Evolutionary conservation across 148 eudicot genomes (phyloP).

Genomic region (Amaranthus cruentus): DNA sequence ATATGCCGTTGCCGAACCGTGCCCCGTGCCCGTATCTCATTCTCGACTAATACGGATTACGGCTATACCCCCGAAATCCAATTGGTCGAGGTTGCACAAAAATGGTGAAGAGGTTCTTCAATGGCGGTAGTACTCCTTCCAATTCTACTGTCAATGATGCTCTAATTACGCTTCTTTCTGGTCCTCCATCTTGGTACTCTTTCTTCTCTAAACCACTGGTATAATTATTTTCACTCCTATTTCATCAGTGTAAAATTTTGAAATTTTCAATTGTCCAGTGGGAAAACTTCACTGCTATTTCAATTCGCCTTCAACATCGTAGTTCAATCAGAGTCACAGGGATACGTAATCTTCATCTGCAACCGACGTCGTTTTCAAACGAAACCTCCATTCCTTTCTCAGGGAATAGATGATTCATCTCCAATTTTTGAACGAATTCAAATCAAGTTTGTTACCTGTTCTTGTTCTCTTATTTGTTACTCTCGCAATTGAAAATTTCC

Average conservation of each 20-base stretch:
- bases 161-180: slow-evolving; percentile 51
- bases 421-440: slow-evolving; percentile 49
- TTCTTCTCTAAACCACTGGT: not conserved
- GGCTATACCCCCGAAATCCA: too few species aligned
- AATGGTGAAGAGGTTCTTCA: slow-evolving; percentile 30
- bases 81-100: not conserved
- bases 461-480: not conserved
- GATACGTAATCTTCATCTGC: slow-evolving; percentile 59
- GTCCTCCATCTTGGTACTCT: slow-evolving; percentile 67
- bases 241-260: not conserved
- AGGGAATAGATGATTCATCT: slow-evolving; percentile 65
- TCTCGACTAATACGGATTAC: too few species aligned
- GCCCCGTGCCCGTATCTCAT: too few species aligned
- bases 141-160: not conserved
- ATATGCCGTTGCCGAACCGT: too few species aligned
- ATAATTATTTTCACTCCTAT: not conserved
- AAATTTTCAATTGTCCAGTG: slow-evolving; percentile 34
- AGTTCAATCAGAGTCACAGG: slow-evolving; percentile 13
- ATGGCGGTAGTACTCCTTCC: not conserved
- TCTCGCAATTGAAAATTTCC: not conserved
- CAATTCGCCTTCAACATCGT: slow-evolving; percentile 65
- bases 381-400: slow-evolving; percentile 68
- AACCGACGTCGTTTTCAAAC: slow-evolving; percentile 40
- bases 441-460: slow-evolving; percentile 46
- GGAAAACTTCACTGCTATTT: slow-evolving; percentile 80